These are phyloP conservation scores for Halenospora varia DNA, from an alignment of 495 filamentous ascomycete genomes.

Conservation along the genomic window DNA sequence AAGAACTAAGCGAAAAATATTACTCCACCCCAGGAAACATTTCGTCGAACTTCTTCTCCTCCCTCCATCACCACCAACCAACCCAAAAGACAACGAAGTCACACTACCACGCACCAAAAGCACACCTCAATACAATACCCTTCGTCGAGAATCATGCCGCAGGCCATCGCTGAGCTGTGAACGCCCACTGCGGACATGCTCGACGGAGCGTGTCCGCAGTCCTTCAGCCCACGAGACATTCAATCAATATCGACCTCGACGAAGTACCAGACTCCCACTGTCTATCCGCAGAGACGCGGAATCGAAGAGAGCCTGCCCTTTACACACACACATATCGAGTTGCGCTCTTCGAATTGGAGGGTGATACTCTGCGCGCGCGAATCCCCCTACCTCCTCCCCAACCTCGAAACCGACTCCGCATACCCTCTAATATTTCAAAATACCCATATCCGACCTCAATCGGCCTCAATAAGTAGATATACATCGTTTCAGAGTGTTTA, in stretches of 20 bases:
- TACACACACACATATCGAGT: conserved; percentile 29
- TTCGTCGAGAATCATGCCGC: conserved; percentile 82
- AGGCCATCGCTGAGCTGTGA: conserved; percentile 95
- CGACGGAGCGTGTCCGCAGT: conserved; percentile 51
- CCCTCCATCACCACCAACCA: conserved; percentile 31
- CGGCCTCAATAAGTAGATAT: background rate
- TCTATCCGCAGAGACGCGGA: conserved; percentile 26
- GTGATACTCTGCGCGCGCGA: conserved; percentile 39
- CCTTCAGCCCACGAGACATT: conserved; percentile 82
- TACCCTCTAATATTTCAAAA: conserved; percentile 9
- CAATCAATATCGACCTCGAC: conserved; percentile 68
- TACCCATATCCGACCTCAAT: conserved; percentile 15
- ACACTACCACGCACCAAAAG: conserved; percentile 43
- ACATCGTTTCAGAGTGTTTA: background rate
- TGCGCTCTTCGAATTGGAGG: conserved; percentile 31
- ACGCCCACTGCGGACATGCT: conserved; percentile 70
- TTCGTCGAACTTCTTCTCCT: conserved; percentile 25
- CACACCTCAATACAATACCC: conserved; percentile 37
- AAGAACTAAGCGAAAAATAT: too few relatives aligned
- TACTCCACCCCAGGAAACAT: background rate
- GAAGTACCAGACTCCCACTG: conserved; percentile 62
- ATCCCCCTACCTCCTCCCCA: conserved; percentile 16
- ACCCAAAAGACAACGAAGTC: conserved; percentile 64
- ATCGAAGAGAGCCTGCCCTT: conserved; percentile 25
- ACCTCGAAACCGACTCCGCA: conserved; percentile 24